Base-by-base conservation (phyloP, 345 rosid species). In the Citrus reticulata region DNA sequence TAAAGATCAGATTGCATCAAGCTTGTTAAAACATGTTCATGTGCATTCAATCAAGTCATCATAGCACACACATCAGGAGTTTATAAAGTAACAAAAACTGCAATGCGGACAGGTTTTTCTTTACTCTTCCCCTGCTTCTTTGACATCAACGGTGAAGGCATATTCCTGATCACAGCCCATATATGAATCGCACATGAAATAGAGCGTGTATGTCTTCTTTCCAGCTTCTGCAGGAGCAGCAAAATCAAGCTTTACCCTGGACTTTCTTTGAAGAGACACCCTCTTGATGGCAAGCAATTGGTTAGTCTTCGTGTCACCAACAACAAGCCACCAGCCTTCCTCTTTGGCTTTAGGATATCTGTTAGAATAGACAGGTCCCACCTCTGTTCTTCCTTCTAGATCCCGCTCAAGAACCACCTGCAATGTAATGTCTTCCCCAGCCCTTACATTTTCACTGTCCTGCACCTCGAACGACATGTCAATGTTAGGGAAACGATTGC, bases 311-410 rank as follows among this genome's bases (percentile, higher is more conserved):
- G 93, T 88, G 81, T 93, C 97, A 5, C 99, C 98, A 3, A 95
- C 91, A 7, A 93, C 98, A 16, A 95, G 92, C 97, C 99, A 93
- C 98, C 99, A 95, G 17, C 96, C 99, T 89, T 95, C 99, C 83
- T 95, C 98, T 84, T 93, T 95, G 68, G 92, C 85, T 85, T 93
- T 91, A 3, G 99, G 96, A 60, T 88, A 93, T 87, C 91, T 88
- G 7, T 82, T 84, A 70, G 93, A 87, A 79, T 93, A 92, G 29
- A 93, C 97, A 0, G 96, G 76, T 34, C 93, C 98, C 64, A 93
- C 95, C 88, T 93, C 96, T 24, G 92, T 83, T 84, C 89, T 88
- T 77, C 96, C 96, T 82, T 92, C 97, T 62, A 95, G 83, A 78
- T 92, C 98, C 80, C 97, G 81, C 80, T 92, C 99, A 5, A 93